Base-by-base conservation (phyloP, 805 yeast species). In the Metschnikowia orientalis region DNA sequence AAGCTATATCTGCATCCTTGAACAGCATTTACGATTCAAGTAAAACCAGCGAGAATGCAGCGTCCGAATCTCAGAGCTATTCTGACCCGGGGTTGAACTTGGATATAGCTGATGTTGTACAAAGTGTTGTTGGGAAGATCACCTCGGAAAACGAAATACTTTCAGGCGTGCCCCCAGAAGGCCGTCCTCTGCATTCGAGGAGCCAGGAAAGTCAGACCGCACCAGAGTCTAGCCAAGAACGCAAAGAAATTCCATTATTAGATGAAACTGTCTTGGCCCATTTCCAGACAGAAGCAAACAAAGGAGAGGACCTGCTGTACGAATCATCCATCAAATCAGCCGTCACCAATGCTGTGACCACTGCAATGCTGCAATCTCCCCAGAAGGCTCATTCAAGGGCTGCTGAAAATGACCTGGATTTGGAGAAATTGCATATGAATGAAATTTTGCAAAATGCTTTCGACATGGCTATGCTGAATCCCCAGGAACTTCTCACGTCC, bases 391-490 rank as follows among this genome's bases (percentile, higher is more conserved):
- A 15, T 26, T 8, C 27, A 13, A 10, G 28, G 6, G 8, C 34
- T 13, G 15, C 24, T 3, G 38, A 32, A 5, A 28, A 54, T 22
- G 71, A 62, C 22, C 73, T 64, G 19, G 76, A 73, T 17, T 61
- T 80, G 38, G 85, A 80, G 47, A 68, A 62, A 34, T 49, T 61
- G 35, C 73, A 69, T 37, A 70, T 82, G 76, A 79, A 75, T 47
- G 81, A 75, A 44, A 82, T 82, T 42, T 71, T 82, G 68, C 86
- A 79, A 42, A 80, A 80, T 57, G 92, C 90, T 1, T 70, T 82
- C 61, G 74, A 75, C 28, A 69, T 83, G 80, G 92, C 89, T 0
- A 75, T 77, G 67, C 81, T 75, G 40, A 75, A 79, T 39, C 81
- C 81, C 44, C 52, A 54, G 48, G 55, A 72, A 56, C 47, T 69